Evolutionary conservation across 2,329 filamentous ascomycete species (phyloP).

Genomic region (Diaporthe ilicicola): DNA sequence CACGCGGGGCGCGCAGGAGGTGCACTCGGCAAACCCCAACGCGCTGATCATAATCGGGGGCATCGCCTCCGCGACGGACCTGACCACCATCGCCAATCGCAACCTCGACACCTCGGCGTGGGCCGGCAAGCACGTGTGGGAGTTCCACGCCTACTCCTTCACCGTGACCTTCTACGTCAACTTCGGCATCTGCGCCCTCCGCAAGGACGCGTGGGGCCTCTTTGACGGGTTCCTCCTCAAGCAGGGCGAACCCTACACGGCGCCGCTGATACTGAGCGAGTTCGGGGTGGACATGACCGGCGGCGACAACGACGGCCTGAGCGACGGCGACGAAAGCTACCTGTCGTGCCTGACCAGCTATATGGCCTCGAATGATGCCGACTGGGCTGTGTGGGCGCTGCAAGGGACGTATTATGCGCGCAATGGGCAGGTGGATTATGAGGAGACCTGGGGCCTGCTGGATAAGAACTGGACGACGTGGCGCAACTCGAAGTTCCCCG

Average conservation of each 20-base stretch:
- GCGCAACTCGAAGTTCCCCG: slow-evolving; percentile 48
- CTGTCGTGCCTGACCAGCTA: slow-evolving; percentile 61
- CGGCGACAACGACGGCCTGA: slow-evolving; percentile 50
- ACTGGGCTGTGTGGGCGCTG: slow-evolving; percentile 68
- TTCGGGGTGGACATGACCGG: slow-evolving; percentile 63
- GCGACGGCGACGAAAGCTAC: slow-evolving; percentile 55
- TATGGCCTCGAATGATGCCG: slow-evolving; percentile 63
- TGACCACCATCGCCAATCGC: slow-evolving; percentile 51
- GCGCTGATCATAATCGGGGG: slow-evolving; percentile 64
- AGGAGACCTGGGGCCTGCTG: slow-evolving; percentile 62
- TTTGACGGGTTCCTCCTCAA: slow-evolving; percentile 61
- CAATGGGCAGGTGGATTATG: slow-evolving; percentile 56
- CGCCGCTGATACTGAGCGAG: slow-evolving; percentile 65
- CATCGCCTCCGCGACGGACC: slow-evolving; percentile 61
- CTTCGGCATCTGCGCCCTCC: slow-evolving; percentile 52
- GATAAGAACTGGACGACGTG: slow-evolving; percentile 48
- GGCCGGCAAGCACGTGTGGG: slow-evolving; percentile 65
- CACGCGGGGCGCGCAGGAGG: slow-evolving; percentile 53
- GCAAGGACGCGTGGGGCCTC: slow-evolving; percentile 54
- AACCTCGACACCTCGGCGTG: slow-evolving; percentile 55
- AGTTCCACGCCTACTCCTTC: slow-evolving; percentile 67
- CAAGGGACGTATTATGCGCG: slow-evolving; percentile 67
- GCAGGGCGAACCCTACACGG: slow-evolving; percentile 56
- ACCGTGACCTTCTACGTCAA: slow-evolving; percentile 56
- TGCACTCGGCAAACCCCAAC: slow-evolving; percentile 61